Percentiles rank a stretch among this genome's conserved stretches.
These are phyloP conservation scores for Fusarium pseudoanthophilum DNA, from an alignment of 2,329 filamentous ascomycete species.

Conservation along the genomic window DNA sequence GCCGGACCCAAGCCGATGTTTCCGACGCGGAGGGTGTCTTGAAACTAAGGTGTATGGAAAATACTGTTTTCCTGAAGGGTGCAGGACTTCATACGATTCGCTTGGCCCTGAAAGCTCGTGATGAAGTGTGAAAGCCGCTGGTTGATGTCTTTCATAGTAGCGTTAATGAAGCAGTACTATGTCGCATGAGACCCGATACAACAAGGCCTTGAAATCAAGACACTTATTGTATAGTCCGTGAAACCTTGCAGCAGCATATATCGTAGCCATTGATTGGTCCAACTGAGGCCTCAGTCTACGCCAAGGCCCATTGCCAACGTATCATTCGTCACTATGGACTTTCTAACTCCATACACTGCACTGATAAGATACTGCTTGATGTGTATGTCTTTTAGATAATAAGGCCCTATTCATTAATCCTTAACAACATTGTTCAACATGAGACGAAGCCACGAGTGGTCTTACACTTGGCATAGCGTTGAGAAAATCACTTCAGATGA, in stretches of 20 bases:
- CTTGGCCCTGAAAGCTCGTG: neutral
- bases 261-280: neutral
- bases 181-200: fast-evolving
- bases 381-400: neutral
- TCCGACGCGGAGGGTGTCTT: neutral
- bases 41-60: too few relatives aligned
- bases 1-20: neutral
- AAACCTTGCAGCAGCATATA: too few relatives aligned
- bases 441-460: too few relatives aligned
- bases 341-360: too few relatives aligned
- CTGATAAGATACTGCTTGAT: neutral
- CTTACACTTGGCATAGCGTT: neutral
- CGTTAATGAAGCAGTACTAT: too few relatives aligned
- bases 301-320: neutral
- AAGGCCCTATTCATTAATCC: fast-evolving
- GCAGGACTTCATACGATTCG: fast-evolving
- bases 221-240: fast-evolving
- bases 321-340: neutral
- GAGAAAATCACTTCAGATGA: neutral
- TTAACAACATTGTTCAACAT: neutral
- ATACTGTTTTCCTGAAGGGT: fast-evolving
- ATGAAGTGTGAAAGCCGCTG: neutral
- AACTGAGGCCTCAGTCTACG: neutral
- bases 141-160: neutral
- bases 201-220: neutral